Percentiles rank a stretch among this genome's conserved stretches.
phyloP scores from a whole-genome alignment of 495 filamentous ascomycete genomes.

The Pyrenopolyporus hunteri region DNA sequence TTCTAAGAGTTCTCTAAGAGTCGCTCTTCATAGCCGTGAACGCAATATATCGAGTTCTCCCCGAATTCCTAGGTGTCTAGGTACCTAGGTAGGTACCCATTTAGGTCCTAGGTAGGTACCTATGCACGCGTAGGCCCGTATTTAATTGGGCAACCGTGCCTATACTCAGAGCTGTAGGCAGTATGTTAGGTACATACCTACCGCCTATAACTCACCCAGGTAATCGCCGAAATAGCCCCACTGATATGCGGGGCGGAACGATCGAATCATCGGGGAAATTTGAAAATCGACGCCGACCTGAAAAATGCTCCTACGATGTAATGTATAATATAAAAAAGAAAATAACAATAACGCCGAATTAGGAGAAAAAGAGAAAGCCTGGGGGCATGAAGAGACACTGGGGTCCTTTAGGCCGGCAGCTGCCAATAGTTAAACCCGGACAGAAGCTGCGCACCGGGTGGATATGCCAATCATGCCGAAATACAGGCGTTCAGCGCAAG shows the following conservation, averaged over 20 bases:
- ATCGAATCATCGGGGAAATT: too few species aligned
- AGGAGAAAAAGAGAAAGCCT: neutral
- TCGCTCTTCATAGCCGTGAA: neutral
- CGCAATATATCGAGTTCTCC: too few species aligned
- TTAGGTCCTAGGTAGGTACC: neutral
- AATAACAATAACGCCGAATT: neutral
- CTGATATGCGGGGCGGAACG: too few species aligned
- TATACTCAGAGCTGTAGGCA: too few species aligned
- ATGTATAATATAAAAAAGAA: too few species aligned
- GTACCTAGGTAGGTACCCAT: neutral
- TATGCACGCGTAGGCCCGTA: neutral
- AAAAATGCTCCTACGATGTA: too few species aligned
- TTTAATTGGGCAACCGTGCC: too few species aligned
- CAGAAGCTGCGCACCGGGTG: slow-evolving; percentile 27
- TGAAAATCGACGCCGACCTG: too few species aligned
- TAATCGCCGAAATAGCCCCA: too few species aligned
- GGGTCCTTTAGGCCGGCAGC: slow-evolving; percentile 17
- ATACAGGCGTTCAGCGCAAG: slow-evolving; percentile 17
- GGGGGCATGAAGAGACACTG: slow-evolving; percentile 33
- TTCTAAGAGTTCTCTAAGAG: too few species aligned
- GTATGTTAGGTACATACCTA: too few species aligned
- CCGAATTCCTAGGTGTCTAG: too few species aligned
- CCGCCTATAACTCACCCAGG: neutral
- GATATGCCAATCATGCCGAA: slow-evolving; percentile 39
- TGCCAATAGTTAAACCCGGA: slow-evolving; percentile 14